These are phyloP conservation scores for Thinopyrum elongatum DNA, from an alignment of 176 grass and related monocot genomes.

Conservation along the genomic window DNA sequence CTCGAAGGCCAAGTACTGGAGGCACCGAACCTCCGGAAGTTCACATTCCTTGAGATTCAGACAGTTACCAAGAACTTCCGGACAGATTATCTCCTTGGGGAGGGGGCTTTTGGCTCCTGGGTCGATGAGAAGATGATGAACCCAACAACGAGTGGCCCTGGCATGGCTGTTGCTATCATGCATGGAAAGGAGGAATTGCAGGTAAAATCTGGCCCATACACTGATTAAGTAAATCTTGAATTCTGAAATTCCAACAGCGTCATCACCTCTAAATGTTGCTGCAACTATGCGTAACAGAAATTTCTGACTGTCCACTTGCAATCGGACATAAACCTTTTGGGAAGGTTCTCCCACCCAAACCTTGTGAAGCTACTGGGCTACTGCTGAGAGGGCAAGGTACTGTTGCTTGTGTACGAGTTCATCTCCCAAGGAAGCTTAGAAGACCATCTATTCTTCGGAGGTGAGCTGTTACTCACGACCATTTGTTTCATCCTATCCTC, in stretches of 20 bases:
- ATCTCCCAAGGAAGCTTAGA: constrained; percentile 75
- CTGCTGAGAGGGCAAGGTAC: constrained; percentile 67
- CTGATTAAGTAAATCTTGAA: background rate
- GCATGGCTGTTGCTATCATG: constrained; percentile 70
- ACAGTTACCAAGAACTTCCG: constrained; percentile 69
- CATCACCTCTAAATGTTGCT: background rate
- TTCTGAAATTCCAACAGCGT: background rate
- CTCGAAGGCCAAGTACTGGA: constrained; percentile 66
- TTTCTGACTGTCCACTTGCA: constrained; percentile 39
- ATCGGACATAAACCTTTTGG: constrained; percentile 76
- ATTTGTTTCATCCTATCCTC: background rate
- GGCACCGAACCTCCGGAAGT: constrained; percentile 64
- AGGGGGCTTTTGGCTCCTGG: constrained; percentile 70
- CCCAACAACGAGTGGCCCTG: constrained; percentile 30
- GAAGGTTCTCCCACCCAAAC: constrained; percentile 78
- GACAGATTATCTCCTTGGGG: constrained; percentile 60
- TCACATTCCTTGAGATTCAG: constrained; percentile 69
- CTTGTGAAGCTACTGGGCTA: constrained; percentile 68
- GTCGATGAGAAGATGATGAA: constrained; percentile 85
- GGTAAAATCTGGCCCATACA: constrained; percentile 34
- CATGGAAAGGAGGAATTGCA: constrained; percentile 90
- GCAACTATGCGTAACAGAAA: constrained; percentile 2
- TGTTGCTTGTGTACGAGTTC: constrained; percentile 67
- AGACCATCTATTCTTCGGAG: constrained; percentile 79
- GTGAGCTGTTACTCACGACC: constrained; percentile 30